These are phyloP conservation scores for Sporisorium iseilematis-ciliati DNA, from an alignment of 1,284 basidiomycete species.

Conservation along the genomic window DNA sequence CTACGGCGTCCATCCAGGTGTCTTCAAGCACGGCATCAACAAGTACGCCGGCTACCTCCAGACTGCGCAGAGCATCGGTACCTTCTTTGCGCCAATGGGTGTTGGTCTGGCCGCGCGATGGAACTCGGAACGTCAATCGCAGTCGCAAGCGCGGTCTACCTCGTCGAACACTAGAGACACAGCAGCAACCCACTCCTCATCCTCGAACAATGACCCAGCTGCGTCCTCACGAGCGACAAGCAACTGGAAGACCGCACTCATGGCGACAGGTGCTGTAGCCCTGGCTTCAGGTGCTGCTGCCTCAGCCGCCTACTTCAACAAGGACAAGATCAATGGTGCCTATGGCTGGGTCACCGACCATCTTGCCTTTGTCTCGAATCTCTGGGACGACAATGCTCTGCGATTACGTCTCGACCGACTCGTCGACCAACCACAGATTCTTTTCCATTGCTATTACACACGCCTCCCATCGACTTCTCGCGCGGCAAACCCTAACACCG, in stretches of 20 bases:
- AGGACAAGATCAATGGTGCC: slow-evolving; percentile 73
- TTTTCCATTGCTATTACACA: slow-evolving; percentile 71
- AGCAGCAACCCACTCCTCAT: slow-evolving; percentile 31
- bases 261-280: slow-evolving; percentile 75
- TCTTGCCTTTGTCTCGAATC: slow-evolving; percentile 86
- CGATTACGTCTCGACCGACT: slow-evolving; percentile 72
- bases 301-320: slow-evolving; percentile 74
- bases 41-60: slow-evolving; percentile 81
- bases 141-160: not conserved
- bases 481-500: slow-evolving; percentile 23
- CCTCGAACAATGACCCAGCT: slow-evolving; percentile 8
- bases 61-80: slow-evolving; percentile 75
- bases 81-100: slow-evolving; percentile 69
- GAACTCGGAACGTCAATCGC: slow-evolving; percentile 55
- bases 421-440: slow-evolving; percentile 64
- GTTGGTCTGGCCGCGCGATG: slow-evolving; percentile 74
- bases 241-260: slow-evolving; percentile 37
- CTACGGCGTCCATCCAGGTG: slow-evolving; percentile 78
- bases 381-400: slow-evolving; percentile 84
- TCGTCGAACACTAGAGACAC: slow-evolving; percentile 37
- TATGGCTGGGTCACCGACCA: slow-evolving; percentile 82
- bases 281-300: slow-evolving; percentile 83
- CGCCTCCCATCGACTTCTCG: slow-evolving; percentile 42
- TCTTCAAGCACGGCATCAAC: slow-evolving; percentile 85
- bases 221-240: slow-evolving; percentile 18